Base-by-base conservation (phyloP, 2,329 filamentous ascomycete genomes). In the Fusarium sterilihyphosum region DNA sequence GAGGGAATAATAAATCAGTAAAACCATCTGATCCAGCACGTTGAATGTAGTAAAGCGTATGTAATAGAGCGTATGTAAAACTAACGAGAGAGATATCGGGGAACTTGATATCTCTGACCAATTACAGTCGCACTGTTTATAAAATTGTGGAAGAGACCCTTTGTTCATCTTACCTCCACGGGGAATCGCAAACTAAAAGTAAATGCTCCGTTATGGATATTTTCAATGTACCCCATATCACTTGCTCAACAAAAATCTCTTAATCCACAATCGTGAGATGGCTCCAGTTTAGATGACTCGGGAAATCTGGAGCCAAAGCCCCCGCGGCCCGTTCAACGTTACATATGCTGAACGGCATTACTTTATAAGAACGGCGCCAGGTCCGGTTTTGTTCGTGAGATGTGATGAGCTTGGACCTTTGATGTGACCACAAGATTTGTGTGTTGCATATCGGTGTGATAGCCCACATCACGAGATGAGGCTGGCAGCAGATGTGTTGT, bases 131-230 rank as follows among this genome's bases (percentile, higher is more conserved):
- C 12, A 24, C 16, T n/a, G 37, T 67, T 67, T 41, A 18, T 41
- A 67, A 61, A 67, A 41, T 37, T 49, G 64, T 68, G 64, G 54
- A 35, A 29, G n/a, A 52, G 54, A 62, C 41, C 63, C 52, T 67
- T 66, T 59, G 11, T 8, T 20, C 35, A 26, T 41, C 31, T 67
- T 20, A 43, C 57, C 65, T 62, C 66, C 50, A 68, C 44, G 66
- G 66, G 64, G 66, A 60, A 62, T 29, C 53, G 43, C 35, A 54
- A 54, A 26, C 65, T 68, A 61, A 47, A 61, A 26, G 56, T 49
- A 62, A 40, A 61, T 40, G 3, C 16, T 53, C 46, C 47, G 24
- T 53, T 26, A 63, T n/a, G 35, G 33, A 41, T 63, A 60, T 41
- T 33, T 49, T 9, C 16, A 40, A 35, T 16, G 22, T 60, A 49